These are phyloP conservation scores for Trypanosoma scelopori DNA, from an alignment of 208 protist genomes.

Conservation along the genomic window DNA sequence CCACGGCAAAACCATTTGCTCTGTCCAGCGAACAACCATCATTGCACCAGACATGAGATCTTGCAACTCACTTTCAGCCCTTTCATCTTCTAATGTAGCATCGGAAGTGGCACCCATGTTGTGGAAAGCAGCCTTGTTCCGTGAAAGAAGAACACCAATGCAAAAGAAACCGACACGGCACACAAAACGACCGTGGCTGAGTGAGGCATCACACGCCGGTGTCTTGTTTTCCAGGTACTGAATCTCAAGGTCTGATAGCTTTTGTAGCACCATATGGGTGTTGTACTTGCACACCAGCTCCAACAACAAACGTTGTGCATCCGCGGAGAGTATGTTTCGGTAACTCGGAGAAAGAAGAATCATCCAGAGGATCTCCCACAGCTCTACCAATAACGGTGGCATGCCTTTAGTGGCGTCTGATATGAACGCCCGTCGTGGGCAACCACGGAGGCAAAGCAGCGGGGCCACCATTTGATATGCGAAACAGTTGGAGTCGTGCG, in stretches of 20 bases:
- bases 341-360: conserved; percentile 18
- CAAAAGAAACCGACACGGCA: conserved; percentile 29
- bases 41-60: conserved; percentile 4
- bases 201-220: not conserved
- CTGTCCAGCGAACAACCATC: conserved; percentile 22
- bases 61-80: conserved; percentile 3
- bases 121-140: conserved; percentile 9
- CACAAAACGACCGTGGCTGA: conserved; percentile 1
- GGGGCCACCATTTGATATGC: conserved; percentile 45
- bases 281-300: conserved; percentile 32
- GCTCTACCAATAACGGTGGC: not conserved
- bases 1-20: conserved; percentile 23
- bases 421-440: conserved; percentile 17
- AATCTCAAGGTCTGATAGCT: conserved; percentile 9
- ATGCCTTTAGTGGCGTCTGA: not conserved
- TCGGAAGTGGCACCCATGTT: not conserved
- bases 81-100: not conserved
- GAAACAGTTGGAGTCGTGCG: not conserved
- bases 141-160: conserved; percentile 14
- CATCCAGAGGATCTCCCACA: conserved; percentile 25
- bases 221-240: not conserved
- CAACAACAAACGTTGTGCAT: conserved; percentile 24
- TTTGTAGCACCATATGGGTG: conserved; percentile 8
- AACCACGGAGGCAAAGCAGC: conserved; percentile 58
- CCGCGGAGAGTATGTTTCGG: not conserved